Percentiles rank a stretch among this genome's conserved stretches.
phyloP scores from a whole-genome alignment of 2,329 filamentous ascomycete species.

The Colletotrichum sp. region DNA sequence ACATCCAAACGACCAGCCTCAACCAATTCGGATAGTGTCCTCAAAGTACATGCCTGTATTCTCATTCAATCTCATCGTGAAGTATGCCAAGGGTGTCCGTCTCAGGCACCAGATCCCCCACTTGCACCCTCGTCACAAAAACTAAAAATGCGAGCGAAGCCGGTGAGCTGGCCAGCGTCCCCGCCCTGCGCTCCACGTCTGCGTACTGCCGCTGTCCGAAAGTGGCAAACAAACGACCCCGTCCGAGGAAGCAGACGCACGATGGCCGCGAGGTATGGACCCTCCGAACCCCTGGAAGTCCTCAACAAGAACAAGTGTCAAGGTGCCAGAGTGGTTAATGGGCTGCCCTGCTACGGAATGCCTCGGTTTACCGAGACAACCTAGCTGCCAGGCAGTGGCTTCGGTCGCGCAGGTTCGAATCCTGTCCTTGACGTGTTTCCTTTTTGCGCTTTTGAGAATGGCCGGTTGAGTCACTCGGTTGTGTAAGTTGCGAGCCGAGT shows the following conservation, averaged over 20 bases:
- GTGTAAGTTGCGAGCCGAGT: background rate
- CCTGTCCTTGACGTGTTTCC: conserved; percentile 12
- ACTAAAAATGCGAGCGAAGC: background rate
- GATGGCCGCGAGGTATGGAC: background rate
- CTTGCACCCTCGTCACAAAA: background rate
- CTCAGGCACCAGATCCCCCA: background rate
- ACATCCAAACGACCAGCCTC: background rate
- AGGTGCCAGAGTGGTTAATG: conserved; percentile 23
- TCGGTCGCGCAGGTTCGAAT: conserved; percentile 23
- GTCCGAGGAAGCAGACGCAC: background rate
- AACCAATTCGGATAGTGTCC: background rate
- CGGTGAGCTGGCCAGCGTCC: background rate
- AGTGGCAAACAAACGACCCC: background rate
- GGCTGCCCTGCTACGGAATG: conserved; percentile 17
- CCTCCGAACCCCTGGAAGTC: background rate
- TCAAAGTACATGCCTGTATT: conserved; percentile 38
- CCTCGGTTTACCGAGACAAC: background rate
- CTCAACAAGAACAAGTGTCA: background rate
- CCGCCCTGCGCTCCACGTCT: background rate
- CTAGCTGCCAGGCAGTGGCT: conserved; percentile 17
- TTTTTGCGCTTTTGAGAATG: background rate
- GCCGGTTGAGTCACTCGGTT: background rate
- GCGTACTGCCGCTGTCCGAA: conserved; percentile 10
- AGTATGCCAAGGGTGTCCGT: background rate
- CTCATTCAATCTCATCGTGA: conserved; percentile 50